Percentiles rank a stretch among this genome's conserved stretches.
phyloP scores from a whole-genome alignment of 805 yeast species.

The Wickerhamomyces silvicola region DNA sequence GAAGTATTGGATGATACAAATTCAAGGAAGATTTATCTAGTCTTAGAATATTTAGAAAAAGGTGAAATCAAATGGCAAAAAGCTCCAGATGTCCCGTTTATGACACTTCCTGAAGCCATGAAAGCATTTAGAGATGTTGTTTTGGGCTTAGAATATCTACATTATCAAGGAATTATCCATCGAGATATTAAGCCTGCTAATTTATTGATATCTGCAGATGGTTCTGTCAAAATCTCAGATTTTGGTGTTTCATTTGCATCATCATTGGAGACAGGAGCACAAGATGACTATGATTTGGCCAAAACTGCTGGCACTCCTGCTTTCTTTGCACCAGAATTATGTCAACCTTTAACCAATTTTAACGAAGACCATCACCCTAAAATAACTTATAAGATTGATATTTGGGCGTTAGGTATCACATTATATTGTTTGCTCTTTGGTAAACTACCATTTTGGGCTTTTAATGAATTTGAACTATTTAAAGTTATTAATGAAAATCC shows the following conservation, averaged over 20 bases:
- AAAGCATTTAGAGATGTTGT: constrained; percentile 77
- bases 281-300: constrained; percentile 75
- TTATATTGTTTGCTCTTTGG: constrained; percentile 86
- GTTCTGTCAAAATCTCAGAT: constrained; percentile 86
- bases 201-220: constrained; percentile 60
- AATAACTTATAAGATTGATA: constrained; percentile 79
- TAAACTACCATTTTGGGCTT: constrained; percentile 81
- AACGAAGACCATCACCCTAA: constrained; percentile 30
- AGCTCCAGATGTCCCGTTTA: constrained; percentile 53
- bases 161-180: constrained; percentile 85
- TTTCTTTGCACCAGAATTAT: constrained; percentile 90
- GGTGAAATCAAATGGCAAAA: constrained; percentile 88
- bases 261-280: constrained; percentile 33
- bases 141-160: constrained; percentile 84
- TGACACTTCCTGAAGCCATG: constrained; percentile 61
- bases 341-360: constrained; percentile 38
- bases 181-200: constrained; percentile 96
- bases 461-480: constrained; percentile 78
- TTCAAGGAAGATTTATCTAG: constrained; percentile 82
- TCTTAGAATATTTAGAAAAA: constrained; percentile 79
- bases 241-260: constrained; percentile 88
- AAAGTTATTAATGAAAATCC: constrained; percentile 66
- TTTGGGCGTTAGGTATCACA: constrained; percentile 97
- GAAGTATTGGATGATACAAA: constrained; percentile 85
- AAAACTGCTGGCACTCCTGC: constrained; percentile 98